Evolutionary conservation across 192 early-diverging fungal genomes (phyloP).

Genomic region (Rhizophlyctis rosea): DNA sequence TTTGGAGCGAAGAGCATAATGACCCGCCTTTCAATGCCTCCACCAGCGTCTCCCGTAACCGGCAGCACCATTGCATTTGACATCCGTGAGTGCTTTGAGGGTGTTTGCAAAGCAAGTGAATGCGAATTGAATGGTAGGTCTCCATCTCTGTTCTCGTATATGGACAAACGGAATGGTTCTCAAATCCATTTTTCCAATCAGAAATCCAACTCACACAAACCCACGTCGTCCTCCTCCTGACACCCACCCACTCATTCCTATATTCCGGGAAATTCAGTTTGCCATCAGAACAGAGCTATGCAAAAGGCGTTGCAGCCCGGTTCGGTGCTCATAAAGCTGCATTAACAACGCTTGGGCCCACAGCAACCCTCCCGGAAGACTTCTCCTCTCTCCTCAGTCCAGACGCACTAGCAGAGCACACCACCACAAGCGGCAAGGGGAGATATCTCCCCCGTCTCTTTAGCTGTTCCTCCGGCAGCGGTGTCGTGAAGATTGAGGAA

Average conservation of each 20-base stretch:
- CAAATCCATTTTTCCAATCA: background rate
- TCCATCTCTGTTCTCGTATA: background rate
- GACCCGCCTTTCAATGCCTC: background rate
- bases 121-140: constrained; percentile 1
- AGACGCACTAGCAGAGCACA: background rate
- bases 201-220: constrained; percentile 1
- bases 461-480: constrained; percentile 8
- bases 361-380: background rate
- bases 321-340: background rate
- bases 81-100: constrained; percentile 11
- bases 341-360: background rate
- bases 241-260: background rate
- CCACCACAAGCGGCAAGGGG: no score
- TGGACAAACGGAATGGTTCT: background rate
- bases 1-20: constrained; percentile 4
- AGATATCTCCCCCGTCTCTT: constrained; percentile 10
- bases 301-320: background rate
- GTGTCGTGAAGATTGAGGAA: constrained; percentile 21
- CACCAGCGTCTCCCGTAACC: background rate
- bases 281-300: background rate
- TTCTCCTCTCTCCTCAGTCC: no score
- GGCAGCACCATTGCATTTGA: background rate
- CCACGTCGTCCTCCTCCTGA: background rate
- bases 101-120: constrained; percentile 11
- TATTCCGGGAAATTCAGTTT: background rate